phyloP scores from a whole-genome alignment of 345 rosid species.

The Litchi chinensis region DNA sequence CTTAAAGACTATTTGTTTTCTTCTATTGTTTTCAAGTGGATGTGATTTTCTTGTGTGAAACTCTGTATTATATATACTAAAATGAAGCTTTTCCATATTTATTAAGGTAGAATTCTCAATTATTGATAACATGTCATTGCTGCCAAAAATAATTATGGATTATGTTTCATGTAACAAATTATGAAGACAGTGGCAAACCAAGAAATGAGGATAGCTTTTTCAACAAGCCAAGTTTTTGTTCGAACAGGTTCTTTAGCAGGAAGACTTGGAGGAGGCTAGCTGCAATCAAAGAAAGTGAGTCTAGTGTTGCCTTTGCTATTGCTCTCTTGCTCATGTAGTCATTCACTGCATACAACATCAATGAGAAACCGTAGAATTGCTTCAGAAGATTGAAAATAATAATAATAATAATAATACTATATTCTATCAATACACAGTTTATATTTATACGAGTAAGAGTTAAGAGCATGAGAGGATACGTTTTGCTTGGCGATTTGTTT shows the following conservation, averaged over 20 bases:
- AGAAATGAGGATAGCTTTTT: not conserved
- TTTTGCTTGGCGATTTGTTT: constrained; percentile 68
- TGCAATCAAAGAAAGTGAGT: constrained; percentile 56
- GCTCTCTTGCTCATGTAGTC: constrained; percentile 68
- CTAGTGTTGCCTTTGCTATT: constrained; percentile 66
- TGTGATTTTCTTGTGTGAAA: constrained; percentile 14
- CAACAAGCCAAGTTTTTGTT: constrained; percentile 65
- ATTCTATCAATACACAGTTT: not conserved
- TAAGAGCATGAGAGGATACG: constrained; percentile 27
- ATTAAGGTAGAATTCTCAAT: not conserved
- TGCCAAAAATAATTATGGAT: too few relatives aligned
- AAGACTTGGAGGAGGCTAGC: constrained; percentile 66
- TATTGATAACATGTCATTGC: too few relatives aligned
- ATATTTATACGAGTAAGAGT: not conserved
- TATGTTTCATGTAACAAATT: too few relatives aligned
- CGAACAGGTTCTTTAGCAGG: constrained; percentile 70
- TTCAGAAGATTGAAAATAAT: not conserved
- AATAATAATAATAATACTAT: too few relatives aligned
- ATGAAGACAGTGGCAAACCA: too few relatives aligned
- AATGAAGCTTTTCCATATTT: not conserved
- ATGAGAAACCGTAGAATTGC: not conserved
- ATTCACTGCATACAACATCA: constrained; percentile 45
- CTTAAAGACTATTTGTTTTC: constrained; percentile 5
- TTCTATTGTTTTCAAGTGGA: constrained; percentile 23
- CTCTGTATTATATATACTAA: constrained; percentile 4